Evolutionary conservation across 257 asterid species (phyloP).

Genomic region (Cruciata laevipes): DNA sequence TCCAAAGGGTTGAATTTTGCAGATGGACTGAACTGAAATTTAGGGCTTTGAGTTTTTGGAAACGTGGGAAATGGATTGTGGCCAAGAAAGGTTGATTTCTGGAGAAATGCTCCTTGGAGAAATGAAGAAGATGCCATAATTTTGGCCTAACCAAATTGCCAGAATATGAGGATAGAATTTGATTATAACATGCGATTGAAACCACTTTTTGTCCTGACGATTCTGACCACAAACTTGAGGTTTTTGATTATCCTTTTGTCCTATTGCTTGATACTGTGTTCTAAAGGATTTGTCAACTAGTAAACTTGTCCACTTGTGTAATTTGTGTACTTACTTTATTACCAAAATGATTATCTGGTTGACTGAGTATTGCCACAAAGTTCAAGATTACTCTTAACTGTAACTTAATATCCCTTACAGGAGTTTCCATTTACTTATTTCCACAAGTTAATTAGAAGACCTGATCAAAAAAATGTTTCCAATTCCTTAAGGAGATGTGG

Average conservation of each 20-base stretch:
- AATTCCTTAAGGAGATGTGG: too few relatives aligned
- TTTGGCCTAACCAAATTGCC: background rate
- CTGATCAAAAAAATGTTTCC: too few relatives aligned
- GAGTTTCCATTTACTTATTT: too few relatives aligned
- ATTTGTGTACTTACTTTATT: too few relatives aligned
- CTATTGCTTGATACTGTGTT: background rate
- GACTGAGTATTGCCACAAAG: too few relatives aligned
- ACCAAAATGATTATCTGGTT: too few relatives aligned
- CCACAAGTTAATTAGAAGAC: too few relatives aligned
- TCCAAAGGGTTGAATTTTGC: slow-evolving; percentile 79
- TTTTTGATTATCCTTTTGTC: background rate
- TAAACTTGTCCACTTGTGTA: too few relatives aligned
- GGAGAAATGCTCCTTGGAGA: slow-evolving; percentile 32
- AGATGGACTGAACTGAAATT: slow-evolving; percentile 18
- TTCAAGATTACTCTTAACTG: too few relatives aligned
- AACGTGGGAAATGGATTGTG: slow-evolving; percentile 20
- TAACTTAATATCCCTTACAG: too few relatives aligned
- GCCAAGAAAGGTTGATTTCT: slow-evolving; percentile 59
- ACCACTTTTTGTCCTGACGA: slow-evolving; percentile 11
- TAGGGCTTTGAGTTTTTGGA: slow-evolving; percentile 23
- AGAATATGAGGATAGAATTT: background rate
- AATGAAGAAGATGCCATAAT: slow-evolving; percentile 56
- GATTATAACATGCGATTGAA: background rate
- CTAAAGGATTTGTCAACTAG: too few relatives aligned
- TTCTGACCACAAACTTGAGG: slow-evolving; percentile 36